Conservation (phyloP, 164 flowering plant genomes). For the Vitis labrusca region DNA sequence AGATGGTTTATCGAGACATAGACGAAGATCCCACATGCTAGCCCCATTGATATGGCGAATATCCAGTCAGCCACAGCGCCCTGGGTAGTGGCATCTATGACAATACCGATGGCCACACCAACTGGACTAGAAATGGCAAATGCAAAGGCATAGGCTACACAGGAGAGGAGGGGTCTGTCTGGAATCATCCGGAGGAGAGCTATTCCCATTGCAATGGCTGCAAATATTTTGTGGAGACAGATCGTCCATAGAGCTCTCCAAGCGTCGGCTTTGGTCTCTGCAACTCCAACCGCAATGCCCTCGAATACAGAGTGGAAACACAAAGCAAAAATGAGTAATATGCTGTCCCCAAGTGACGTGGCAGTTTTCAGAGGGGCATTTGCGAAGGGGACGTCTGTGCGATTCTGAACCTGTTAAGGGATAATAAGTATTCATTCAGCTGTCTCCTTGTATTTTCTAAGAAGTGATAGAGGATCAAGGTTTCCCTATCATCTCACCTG, state of each 20-base stretch:
- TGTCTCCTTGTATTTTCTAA: no score
- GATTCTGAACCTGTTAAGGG: constrained; percentile 21
- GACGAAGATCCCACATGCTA: constrained; percentile 72
- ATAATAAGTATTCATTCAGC: not conserved
- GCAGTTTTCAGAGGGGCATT: constrained; percentile 22
- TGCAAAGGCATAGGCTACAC: constrained; percentile 60
- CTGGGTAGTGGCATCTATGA: constrained; percentile 67
- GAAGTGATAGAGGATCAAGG: no score
- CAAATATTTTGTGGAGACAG: constrained; percentile 66
- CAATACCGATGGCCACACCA: constrained; percentile 74
- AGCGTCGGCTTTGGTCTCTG: constrained; percentile 65
- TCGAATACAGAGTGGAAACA: constrained; percentile 79
- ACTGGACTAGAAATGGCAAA: constrained; percentile 75
- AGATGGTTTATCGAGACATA: constrained; percentile 72
- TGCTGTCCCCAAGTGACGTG: constrained; percentile 59
- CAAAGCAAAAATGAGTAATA: constrained; percentile 59
- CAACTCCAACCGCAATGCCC: constrained; percentile 80
- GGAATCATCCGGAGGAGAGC: constrained; percentile 74
- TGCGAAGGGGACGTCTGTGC: constrained; percentile 4
- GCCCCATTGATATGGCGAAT: constrained; percentile 74
- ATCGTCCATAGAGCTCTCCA: constrained; percentile 82
- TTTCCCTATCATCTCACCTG: no score
- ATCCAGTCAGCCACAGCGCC: constrained; percentile 77
- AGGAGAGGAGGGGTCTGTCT: constrained; percentile 54
- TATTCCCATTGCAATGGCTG: constrained; percentile 83